Conservation (phyloP, 1,139 yeast genomes). For the Pichia inconspicua region DNA sequence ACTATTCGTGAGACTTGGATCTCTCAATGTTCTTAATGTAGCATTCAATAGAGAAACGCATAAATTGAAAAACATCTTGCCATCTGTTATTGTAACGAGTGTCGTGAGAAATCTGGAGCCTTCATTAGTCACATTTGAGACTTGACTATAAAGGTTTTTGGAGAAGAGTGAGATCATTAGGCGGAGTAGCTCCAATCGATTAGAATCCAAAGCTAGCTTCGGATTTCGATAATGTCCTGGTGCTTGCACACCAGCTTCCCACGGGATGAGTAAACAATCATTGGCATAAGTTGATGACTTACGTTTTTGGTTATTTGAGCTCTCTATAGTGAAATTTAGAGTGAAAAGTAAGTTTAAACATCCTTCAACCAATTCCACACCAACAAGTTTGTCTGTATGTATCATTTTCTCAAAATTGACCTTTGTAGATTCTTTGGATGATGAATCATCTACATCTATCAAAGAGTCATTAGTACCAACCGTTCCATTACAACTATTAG, state of each 20-base stretch:
- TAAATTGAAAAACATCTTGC: conserved; percentile 42
- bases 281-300: conserved; percentile 5
- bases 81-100: conserved; percentile 46
- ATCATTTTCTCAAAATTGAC: conserved; percentile 20
- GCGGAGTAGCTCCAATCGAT: conserved; percentile 60
- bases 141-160: conserved; percentile 49
- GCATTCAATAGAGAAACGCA: conserved; percentile 66
- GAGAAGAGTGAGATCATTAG: conserved; percentile 60
- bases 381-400: conserved; percentile 33
- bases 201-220: conserved; percentile 47
- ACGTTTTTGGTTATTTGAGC: conserved; percentile 1
- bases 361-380: conserved; percentile 40
- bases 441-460: conserved; percentile 7
- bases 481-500: not conserved
- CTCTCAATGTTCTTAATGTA: conserved; percentile 28
- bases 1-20: conserved; percentile 24
- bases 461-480: not conserved
- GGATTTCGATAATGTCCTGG: conserved; percentile 35
- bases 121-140: conserved; percentile 31
- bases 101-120: conserved; percentile 58
- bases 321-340: conserved; percentile 50
- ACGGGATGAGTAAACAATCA: conserved; percentile 34
- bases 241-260: conserved; percentile 77
- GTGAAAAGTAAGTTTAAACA: conserved; percentile 50
- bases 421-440: conserved; percentile 13